Evolutionary conservation across 164 flowering plant species (phyloP), one percentile per base, ranked within the genome.

Genomic region (Macadamia tetraphylla): DNA sequence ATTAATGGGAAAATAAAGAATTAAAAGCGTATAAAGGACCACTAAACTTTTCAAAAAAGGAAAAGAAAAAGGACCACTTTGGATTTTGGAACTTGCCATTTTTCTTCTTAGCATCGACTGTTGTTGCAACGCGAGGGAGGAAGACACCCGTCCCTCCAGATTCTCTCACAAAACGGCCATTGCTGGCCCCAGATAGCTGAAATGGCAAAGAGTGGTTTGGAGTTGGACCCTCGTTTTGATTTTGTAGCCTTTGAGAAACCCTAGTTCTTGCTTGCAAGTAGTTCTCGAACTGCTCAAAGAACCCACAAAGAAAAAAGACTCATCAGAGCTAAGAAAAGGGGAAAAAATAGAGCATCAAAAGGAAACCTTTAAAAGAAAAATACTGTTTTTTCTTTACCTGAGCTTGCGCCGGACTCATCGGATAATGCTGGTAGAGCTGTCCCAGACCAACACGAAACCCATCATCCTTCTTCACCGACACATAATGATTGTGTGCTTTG

Each of bases 71-170:
- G n/a, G n/a, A n/a, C n/a, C n/a, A n/a, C n/a, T n/a, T n/a, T n/a
- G n/a, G n/a, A n/a, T n/a, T n/a, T 13, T 9, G 10, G 14, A 43
- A 62, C 73, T 65, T 68, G 76, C 81, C 62, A 23, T 74, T 71
- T 53, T 70, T 74, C 68, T 42, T 77, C 58, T 58, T 57, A 30
- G 51, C 49, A 44, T 57, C 63, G 17, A 65, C 15, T 2, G 57
- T 9, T 30, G 43, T 48, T 1, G 53, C 43, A 68, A 68, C 67
- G 43, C 81, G 74, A 1, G 86, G 86, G 40, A 80, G 73, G 62
- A 83, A 83, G 40, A 83, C 84, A 3, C 86, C 84, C 0, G 86
- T 83, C 1, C 86, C 86, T 53, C 72, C 75, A 32, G 73, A 73
- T 14, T 68, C 73, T 23, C 66, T 63, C 57, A 40, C 62, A 43